Evolutionary conservation across 2,329 filamentous ascomycete species (phyloP).

Genomic region (Paracamarosporium sp.): DNA sequence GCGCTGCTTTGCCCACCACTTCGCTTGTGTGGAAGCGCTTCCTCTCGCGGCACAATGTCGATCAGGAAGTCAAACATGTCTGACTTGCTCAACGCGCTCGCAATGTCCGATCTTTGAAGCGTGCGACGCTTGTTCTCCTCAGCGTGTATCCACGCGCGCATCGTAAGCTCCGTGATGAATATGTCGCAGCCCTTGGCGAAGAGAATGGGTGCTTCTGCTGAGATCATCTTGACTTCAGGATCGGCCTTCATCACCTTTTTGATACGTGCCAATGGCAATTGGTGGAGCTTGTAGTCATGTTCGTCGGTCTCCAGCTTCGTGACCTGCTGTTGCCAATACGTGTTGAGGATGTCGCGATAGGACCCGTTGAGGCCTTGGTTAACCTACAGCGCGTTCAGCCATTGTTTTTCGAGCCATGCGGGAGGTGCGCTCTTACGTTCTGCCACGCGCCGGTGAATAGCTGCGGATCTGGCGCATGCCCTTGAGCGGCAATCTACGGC

Average conservation of each 20-base stretch:
- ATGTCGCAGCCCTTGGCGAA: slow-evolving; percentile 99
- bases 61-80: slow-evolving; percentile 99
- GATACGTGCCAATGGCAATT: slow-evolving; percentile 94
- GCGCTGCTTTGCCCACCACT: slow-evolving; percentile 44
- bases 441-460: slow-evolving; percentile 94
- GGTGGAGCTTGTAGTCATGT: slow-evolving; percentile 98
- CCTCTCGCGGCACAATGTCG: slow-evolving; percentile 96
- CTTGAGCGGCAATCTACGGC: slow-evolving; percentile 78
- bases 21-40: slow-evolving; percentile 85
- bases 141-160: slow-evolving; percentile 99
- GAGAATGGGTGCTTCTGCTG: slow-evolving; percentile 93
- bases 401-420: neutral
- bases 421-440: slow-evolving; percentile 67
- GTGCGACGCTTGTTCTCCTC: slow-evolving; percentile 98
- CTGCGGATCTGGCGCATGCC: slow-evolving; percentile 86
- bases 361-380: slow-evolving; percentile 92
- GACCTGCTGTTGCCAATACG: slow-evolving; percentile 99
- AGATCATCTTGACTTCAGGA: slow-evolving; percentile 99
- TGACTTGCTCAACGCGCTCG: slow-evolving; percentile 91
- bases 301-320: slow-evolving; percentile 92
- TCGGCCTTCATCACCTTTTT: slow-evolving; percentile 99
- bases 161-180: slow-evolving; percentile 98
- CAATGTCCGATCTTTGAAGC: slow-evolving; percentile 93
- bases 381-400: slow-evolving; percentile 64
- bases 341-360: slow-evolving; percentile 96